Percentiles rank a stretch among this genome's conserved stretches.
These are phyloP conservation scores for Nannochloropsis oceanica DNA, from an alignment of 108 stramenopile species.

Conservation along the genomic window DNA sequence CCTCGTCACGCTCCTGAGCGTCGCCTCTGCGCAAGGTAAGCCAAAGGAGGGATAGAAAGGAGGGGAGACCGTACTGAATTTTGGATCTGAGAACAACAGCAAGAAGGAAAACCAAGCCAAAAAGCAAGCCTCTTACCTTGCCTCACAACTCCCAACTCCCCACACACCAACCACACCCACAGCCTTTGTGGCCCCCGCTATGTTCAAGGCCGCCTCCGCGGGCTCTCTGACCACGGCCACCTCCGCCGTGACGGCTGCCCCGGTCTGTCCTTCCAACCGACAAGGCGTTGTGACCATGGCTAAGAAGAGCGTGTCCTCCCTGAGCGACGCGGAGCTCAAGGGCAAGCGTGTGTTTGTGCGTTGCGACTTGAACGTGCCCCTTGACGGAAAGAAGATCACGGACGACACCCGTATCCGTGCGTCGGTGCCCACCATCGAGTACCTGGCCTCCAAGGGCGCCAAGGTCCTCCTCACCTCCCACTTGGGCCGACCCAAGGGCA, in stretches of 20 bases:
- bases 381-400: slow-evolving; percentile 84
- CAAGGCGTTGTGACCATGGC: slow-evolving; percentile 23
- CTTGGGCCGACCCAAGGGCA: slow-evolving; percentile 95
- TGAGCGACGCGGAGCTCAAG: slow-evolving; percentile 60
- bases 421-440: slow-evolving; percentile 94
- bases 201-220: not conserved
- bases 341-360: slow-evolving; percentile 91
- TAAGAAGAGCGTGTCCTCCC: slow-evolving; percentile 80
- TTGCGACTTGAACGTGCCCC: slow-evolving; percentile 94
- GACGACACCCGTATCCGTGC: slow-evolving; percentile 98
- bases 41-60: not conserved
- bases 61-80: not conserved
- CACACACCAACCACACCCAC: not conserved
- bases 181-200: not conserved
- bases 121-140: not conserved
- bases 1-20: not conserved
- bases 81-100: not conserved
- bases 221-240: not conserved
- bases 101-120: not conserved
- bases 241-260: not conserved
- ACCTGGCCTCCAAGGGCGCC: slow-evolving; percentile 90
- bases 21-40: not conserved
- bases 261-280: not conserved
- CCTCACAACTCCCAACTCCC: not conserved
- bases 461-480: slow-evolving; percentile 89